Percentiles rank a stretch among this genome's conserved stretches.
Conservation (phyloP, 176 grass and related monocot genomes). For the Tuctoria greenei region DNA sequence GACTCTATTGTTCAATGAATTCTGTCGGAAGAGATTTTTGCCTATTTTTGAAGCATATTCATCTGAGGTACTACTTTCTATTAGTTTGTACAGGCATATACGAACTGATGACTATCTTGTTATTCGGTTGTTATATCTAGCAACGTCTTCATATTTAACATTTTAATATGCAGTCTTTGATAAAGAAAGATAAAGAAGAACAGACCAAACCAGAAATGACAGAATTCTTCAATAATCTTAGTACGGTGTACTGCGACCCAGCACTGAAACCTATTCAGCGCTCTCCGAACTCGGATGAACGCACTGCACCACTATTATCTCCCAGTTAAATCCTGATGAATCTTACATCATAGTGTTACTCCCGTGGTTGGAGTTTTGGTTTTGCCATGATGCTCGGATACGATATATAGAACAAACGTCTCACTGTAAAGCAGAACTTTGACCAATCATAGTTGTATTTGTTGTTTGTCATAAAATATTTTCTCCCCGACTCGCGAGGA, state of each 20-base stretch:
- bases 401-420: constrained; percentile 9
- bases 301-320: constrained; percentile 57
- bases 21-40: constrained; percentile 83
- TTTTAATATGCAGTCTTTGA: constrained; percentile 65
- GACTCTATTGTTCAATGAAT: constrained; percentile 82
- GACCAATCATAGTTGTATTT: neutral
- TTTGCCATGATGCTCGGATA: constrained; percentile 23
- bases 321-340: constrained; percentile 30
- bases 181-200: constrained; percentile 89
- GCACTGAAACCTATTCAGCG: constrained; percentile 56
- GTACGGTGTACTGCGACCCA: constrained; percentile 62
- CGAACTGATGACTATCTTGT: neutral
- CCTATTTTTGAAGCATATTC: constrained; percentile 81
- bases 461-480: constrained; percentile 22
- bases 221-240: constrained; percentile 69
- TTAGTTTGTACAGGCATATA: neutral
- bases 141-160: neutral
- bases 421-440: constrained; percentile 27
- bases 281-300: constrained; percentile 40
- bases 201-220: constrained; percentile 60
- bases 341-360: constrained; percentile 12
- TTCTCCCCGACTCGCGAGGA: neutral
- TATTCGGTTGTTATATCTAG: neutral
- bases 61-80: constrained; percentile 55
- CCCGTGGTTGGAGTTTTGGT: constrained; percentile 18